Base-by-base conservation (phyloP, 495 filamentous ascomycete genomes). In the Podospora didyma region DNA sequence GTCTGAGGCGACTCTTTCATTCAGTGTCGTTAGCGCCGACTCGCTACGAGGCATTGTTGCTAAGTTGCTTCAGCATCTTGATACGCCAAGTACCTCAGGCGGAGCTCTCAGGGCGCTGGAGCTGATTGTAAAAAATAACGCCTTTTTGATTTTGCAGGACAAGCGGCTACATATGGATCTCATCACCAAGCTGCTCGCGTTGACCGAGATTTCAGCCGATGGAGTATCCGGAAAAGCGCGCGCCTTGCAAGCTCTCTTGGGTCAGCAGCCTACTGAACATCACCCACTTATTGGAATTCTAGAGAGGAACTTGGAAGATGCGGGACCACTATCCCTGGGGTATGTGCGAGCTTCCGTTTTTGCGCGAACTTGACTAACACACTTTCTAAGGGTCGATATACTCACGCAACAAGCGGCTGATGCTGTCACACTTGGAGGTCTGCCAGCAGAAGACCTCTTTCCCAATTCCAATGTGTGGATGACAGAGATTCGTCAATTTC, bases 401-500 rank as follows among this genome's bases (percentile, higher is more conserved):
- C 55, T 83, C 37, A 64, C 76, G 28, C 63, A 73, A 24, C 73
- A 78, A 60, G 74, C 74, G 7, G 50, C 61, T 17, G 61, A 68
- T 10, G 54, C 66, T 1, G 24, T 70, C 48, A 39, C 49, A 2
- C 53, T 59, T 10, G 58, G 56, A 0, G 21, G 46, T 17, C 56
- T 63, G 7, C 57, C 67, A 0, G 23, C 62, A n/a, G 62, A 70
- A 41, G 61, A 69, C 7, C 52, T 82, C 14, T 66, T 81, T 46
- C 80, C 80, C 12, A 75, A 66, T 35, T 63, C 63, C 10, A 60
- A 61, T 2, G 50, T 65, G 19, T 83, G 80, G 80, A 65, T 61
- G 56, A 39, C 67, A 4, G 69, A 75, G 42, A 60, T 96, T n/a
- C 58, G 51, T 0, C 76, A 73, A 2, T 85, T 93, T 62, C 73